Conservation (phyloP, 805 yeast genomes). For the Ascoidea asiatica region DNA sequence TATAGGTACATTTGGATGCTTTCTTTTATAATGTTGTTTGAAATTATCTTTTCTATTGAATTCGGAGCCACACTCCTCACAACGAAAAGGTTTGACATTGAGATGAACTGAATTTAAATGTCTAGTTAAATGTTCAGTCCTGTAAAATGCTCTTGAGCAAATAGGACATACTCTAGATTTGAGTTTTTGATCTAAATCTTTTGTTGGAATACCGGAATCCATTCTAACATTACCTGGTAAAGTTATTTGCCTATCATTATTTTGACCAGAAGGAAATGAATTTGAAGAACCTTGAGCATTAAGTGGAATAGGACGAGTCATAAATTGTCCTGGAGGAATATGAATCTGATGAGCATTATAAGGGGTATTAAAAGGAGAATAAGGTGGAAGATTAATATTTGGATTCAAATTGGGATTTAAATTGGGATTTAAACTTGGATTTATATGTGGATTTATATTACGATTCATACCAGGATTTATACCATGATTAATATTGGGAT, state of each 20-base stretch:
- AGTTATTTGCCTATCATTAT: slow-evolving; percentile 58
- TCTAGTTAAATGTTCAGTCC: slow-evolving; percentile 68
- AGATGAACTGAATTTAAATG: slow-evolving; percentile 65
- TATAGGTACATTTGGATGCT: not conserved
- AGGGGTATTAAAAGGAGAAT: not conserved
- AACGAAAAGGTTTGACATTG: slow-evolving; percentile 56
- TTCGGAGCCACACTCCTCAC: slow-evolving; percentile 46
- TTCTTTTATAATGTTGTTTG: slow-evolving; percentile 46
- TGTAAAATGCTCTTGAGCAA: slow-evolving; percentile 52
- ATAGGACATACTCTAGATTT: slow-evolving; percentile 27
- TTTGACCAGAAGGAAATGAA: slow-evolving; percentile 22
- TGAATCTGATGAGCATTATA: slow-evolving; percentile 13
- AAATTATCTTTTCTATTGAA: slow-evolving; percentile 57
- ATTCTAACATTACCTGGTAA: slow-evolving; percentile 42
- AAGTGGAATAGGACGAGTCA: not conserved
- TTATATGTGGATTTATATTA: not conserved
- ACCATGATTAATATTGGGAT: not conserved
- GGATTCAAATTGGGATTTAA: not conserved
- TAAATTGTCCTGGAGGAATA: slow-evolving; percentile 21
- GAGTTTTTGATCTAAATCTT: not conserved
- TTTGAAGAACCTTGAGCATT: slow-evolving; percentile 11
- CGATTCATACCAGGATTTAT: not conserved
- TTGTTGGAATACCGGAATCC: slow-evolving; percentile 26
- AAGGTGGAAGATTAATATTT: not conserved
- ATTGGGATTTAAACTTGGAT: slow-evolving; percentile 3